phyloP scores from a whole-genome alignment of 2,329 filamentous ascomycete species.

The Hymenoscyphus salicellus region DNA sequence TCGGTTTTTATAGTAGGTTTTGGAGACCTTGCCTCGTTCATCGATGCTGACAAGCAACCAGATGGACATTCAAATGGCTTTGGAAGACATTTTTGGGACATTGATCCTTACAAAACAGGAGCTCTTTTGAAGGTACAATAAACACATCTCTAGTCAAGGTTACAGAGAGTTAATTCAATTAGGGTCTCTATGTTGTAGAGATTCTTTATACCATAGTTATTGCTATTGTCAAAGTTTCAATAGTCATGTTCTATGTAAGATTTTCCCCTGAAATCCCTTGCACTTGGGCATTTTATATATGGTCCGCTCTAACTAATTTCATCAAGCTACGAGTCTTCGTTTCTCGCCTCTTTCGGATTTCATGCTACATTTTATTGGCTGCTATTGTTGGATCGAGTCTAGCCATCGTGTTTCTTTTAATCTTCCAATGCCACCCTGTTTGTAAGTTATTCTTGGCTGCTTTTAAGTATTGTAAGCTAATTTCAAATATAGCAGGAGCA shows the following conservation, averaged over 20 bases:
- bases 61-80: constrained; percentile 17
- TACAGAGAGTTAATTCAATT: background rate
- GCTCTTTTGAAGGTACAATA: constrained; percentile 14
- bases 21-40: background rate
- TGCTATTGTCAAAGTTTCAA: constrained; percentile 20
- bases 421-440: constrained; percentile 28
- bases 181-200: constrained; percentile 21
- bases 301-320: background rate
- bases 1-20: constrained; percentile 18
- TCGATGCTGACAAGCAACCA: background rate
- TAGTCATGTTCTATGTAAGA: constrained; percentile 24
- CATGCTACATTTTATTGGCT: constrained; percentile 5
- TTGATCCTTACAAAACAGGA: constrained; percentile 12
- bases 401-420: constrained; percentile 13
- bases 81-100: constrained; percentile 21
- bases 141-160: too few relatives aligned
- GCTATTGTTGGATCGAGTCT: constrained; percentile 12
- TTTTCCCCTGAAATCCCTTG: background rate
- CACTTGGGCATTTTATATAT: background rate
- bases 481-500: constrained; percentile 10
- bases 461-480: background rate
- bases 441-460: constrained; percentile 6
- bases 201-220: constrained; percentile 18
- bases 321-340: constrained; percentile 23
- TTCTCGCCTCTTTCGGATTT: constrained; percentile 5